phyloP scores from a whole-genome alignment of 192 early-diverging fungal species.

The Podila epicladia region DNA sequence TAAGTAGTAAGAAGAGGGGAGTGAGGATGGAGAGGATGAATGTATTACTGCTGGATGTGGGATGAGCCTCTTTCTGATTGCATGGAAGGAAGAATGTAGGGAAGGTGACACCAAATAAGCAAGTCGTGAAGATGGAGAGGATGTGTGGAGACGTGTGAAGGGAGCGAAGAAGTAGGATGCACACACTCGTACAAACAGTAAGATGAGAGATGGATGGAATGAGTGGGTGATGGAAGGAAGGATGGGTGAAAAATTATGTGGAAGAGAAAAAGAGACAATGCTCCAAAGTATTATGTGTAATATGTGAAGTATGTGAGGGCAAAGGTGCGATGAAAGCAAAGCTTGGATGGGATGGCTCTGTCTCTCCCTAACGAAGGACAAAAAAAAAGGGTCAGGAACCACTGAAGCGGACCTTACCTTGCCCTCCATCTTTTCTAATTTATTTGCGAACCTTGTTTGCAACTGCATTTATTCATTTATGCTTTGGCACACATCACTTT shows the following conservation, averaged over 20 bases:
- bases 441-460: too few species aligned
- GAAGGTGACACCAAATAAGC: neutral
- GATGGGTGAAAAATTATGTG: neutral
- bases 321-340: neutral
- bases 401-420: neutral
- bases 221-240: constrained; percentile 1
- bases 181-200: neutral
- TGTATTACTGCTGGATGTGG: neutral
- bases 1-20: neutral
- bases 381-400: too few species aligned
- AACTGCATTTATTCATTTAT: too few species aligned
- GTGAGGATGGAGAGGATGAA: neutral
- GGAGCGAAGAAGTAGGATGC: neutral
- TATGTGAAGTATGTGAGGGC: constrained; percentile 7
- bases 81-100: neutral
- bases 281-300: too few species aligned
- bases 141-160: neutral
- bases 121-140: neutral
- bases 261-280: neutral
- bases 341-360: neutral
- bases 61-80: neutral
- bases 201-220: neutral
- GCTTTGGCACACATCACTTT: too few species aligned
- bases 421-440: too few species aligned
- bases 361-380: too few species aligned